Evolutionary conservation across 306 rosid species (phyloP).

Genomic region (Hippophae rhamnoides): DNA sequence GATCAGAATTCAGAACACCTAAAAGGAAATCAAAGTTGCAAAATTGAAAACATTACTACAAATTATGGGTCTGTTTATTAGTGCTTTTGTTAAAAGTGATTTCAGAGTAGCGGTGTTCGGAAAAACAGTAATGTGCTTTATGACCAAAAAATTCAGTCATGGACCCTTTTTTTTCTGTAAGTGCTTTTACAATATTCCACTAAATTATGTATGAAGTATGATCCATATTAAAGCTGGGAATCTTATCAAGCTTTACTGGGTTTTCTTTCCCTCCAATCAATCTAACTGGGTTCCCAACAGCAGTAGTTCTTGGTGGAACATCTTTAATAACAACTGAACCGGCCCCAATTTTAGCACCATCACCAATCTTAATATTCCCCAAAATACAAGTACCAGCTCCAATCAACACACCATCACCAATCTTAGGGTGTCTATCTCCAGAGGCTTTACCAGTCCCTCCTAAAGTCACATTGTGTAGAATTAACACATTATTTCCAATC

Average conservation of each 20-base stretch:
- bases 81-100: no score
- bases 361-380: conserved; percentile 72
- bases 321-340: conserved; percentile 83
- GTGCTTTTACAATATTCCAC: no score
- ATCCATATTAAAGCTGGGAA: conserved; percentile 81
- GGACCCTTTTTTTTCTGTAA: no score
- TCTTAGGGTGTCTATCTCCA: conserved; percentile 90
- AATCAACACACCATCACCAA: conserved; percentile 82
- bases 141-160: no score
- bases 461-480: conserved; percentile 72
- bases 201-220: conserved; percentile 47
- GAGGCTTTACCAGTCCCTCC: conserved; percentile 76
- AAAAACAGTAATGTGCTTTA: no score
- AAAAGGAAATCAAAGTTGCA: no score
- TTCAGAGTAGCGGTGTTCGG: no score
- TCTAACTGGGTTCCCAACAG: neutral
- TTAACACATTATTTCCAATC: conserved; percentile 76
- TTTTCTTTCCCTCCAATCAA: conserved; percentile 2
- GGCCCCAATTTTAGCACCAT: conserved; percentile 84
- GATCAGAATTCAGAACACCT: no score
- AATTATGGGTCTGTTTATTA: no score
- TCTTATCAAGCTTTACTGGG: neutral
- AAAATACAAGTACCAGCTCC: conserved; percentile 85
- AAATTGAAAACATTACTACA: no score
- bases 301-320: conserved; percentile 35